A percentile compares a stretch with the other conserved stretches of the same genome.
Conservation (phyloP, 257 asterid species). For the Ilex aquifolium region DNA sequence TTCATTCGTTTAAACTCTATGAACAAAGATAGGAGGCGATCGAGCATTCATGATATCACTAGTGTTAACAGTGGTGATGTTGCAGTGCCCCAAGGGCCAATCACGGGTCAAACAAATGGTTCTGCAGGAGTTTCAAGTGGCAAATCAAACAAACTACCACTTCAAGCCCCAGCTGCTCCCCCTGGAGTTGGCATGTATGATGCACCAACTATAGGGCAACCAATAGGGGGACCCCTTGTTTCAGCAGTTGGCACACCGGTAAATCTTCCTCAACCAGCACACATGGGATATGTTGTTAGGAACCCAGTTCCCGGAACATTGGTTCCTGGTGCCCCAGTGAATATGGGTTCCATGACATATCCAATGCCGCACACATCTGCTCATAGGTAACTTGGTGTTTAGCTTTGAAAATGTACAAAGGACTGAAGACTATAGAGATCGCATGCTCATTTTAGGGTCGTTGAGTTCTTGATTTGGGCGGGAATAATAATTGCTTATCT, state of each 20-base stretch:
- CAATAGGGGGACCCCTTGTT: constrained; percentile 61
- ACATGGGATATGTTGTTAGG: constrained; percentile 49
- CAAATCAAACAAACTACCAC: constrained; percentile 40
- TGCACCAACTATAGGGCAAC: constrained; percentile 64
- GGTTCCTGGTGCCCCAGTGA: constrained; percentile 45
- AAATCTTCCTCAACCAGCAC: constrained; percentile 40
- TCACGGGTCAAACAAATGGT: constrained; percentile 66
- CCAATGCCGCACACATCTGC: constrained; percentile 43
- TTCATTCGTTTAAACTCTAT: constrained; percentile 81
- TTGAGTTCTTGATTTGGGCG: neutral
- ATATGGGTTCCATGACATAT: constrained; percentile 38
- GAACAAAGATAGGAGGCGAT: constrained; percentile 84
- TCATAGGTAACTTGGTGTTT: constrained; percentile 30
- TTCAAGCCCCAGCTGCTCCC: constrained; percentile 27
- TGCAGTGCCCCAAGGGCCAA: constrained; percentile 60
- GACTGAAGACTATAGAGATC: neutral
- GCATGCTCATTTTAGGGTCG: constrained; percentile 1
- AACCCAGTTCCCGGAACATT: constrained; percentile 41
- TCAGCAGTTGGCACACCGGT: constrained; percentile 74
- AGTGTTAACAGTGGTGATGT: constrained; percentile 57
- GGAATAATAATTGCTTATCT: constrained; percentile 3
- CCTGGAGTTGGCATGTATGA: constrained; percentile 49
- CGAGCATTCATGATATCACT: constrained; percentile 92
- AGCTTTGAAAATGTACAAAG: neutral
- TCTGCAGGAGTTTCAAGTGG: constrained; percentile 32